A percentile compares a stretch with the other conserved stretches of the same genome.
phyloP scores from a whole-genome alignment of 1,139 yeast genomes.

The Suhomyces ambrosiae region DNA sequence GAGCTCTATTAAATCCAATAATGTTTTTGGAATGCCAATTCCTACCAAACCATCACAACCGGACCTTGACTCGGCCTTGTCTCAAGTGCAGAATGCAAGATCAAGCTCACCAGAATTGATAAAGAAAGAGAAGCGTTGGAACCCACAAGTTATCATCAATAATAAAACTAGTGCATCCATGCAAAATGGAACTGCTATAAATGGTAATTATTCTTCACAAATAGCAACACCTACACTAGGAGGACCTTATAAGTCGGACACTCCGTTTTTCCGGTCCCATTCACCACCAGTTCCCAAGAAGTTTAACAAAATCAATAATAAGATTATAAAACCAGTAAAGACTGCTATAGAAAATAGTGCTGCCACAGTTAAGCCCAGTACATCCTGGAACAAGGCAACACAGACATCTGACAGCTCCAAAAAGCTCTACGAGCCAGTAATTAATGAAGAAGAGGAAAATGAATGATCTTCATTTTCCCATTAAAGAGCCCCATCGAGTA shows the following conservation, averaged over 20 bases:
- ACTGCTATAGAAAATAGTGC: slow-evolving; percentile 13
- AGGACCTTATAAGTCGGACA: slow-evolving; percentile 12
- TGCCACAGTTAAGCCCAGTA: slow-evolving; percentile 5
- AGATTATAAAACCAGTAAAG: slow-evolving; percentile 16
- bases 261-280: slow-evolving; percentile 27
- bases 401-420: slow-evolving; percentile 8
- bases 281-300: slow-evolving; percentile 41
- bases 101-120: slow-evolving; percentile 25
- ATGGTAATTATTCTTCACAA: slow-evolving; percentile 2
- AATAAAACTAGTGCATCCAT: neutral
- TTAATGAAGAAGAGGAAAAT: slow-evolving; percentile 31
- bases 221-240: slow-evolving; percentile 1
- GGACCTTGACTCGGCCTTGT: slow-evolving; percentile 13
- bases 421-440: slow-evolving; percentile 25
- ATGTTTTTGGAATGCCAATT: slow-evolving; percentile 20
- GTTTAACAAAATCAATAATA: slow-evolving; percentile 18
- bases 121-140: slow-evolving; percentile 20
- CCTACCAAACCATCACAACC: slow-evolving; percentile 16
- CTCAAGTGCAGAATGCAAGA: slow-evolving; percentile 18
- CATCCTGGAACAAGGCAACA: slow-evolving; percentile 8
- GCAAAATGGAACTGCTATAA: slow-evolving; percentile 3
- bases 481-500: no score
- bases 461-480: no score
- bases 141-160: slow-evolving; percentile 9
- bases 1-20: slow-evolving; percentile 22